Evolutionary conservation across 225 moss, liverwort and hornwort genomes (phyloP).

Genomic region (Pleurozium schreberi): DNA sequence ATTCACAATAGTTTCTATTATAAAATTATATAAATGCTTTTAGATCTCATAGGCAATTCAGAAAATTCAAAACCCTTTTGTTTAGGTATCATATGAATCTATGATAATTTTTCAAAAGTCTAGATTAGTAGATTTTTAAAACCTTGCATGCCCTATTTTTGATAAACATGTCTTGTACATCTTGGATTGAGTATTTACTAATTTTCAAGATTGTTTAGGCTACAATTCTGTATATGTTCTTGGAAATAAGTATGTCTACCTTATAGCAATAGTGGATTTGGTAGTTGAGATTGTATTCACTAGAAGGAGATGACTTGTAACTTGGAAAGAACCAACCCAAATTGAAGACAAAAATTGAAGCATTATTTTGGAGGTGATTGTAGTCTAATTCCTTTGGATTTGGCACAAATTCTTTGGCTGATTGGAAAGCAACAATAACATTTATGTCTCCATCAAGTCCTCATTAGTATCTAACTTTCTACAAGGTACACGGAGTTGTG

Average conservation of each 20-base stretch:
- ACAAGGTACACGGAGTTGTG: not conserved
- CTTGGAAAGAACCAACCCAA: not conserved
- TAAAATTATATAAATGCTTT: not conserved
- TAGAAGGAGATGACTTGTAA: not conserved
- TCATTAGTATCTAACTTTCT: too few relatives aligned
- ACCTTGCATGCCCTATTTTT: not conserved
- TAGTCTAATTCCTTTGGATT: not conserved
- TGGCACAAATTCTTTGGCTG: not conserved
- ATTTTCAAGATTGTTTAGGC: too few relatives aligned
- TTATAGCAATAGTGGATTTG: not conserved
- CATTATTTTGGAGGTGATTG: not conserved
- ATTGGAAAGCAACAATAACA: not conserved
- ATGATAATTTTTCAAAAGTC: not conserved
- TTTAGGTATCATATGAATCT: not conserved
- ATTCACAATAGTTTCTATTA: not conserved
- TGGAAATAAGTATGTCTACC: too few relatives aligned
- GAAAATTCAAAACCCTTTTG: not conserved
- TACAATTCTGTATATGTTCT: too few relatives aligned
- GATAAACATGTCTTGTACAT: not conserved
- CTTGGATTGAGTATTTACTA: not conserved
- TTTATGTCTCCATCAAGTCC: not conserved
- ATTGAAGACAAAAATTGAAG: not conserved
- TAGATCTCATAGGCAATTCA: not conserved
- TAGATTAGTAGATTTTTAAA: not conserved
- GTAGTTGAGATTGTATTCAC: not conserved